Conservation (phyloP, 192 early-diverging fungal genomes). For the Dispira parvispora region DNA sequence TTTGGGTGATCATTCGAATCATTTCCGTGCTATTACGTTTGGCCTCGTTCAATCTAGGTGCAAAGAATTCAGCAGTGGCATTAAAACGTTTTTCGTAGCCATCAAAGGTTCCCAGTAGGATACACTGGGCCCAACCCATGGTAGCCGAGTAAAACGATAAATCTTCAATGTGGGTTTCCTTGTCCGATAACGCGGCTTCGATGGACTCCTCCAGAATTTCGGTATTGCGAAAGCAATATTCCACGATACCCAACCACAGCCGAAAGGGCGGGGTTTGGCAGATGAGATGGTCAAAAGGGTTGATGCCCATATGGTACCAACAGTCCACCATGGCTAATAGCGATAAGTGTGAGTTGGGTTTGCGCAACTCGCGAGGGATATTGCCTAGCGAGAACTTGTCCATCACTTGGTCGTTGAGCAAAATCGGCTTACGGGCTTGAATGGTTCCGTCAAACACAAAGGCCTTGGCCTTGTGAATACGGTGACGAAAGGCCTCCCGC, state of each 20-base stretch:
- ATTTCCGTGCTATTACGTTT: constrained; percentile 35
- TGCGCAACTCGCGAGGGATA: constrained; percentile 48
- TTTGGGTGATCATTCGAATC: constrained; percentile 14
- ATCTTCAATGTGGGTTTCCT: constrained; percentile 61
- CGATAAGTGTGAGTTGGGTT: constrained; percentile 85
- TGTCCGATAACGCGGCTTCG: constrained; percentile 55
- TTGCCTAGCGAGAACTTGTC: constrained; percentile 77
- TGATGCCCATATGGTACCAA: constrained; percentile 69
- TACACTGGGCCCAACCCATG: constrained; percentile 84
- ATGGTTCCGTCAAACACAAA: constrained; percentile 70
- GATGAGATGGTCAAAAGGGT: constrained; percentile 87
- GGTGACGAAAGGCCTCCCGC: constrained; percentile 50
- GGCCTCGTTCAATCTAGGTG: constrained; percentile 36
- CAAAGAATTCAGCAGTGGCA: constrained; percentile 67
- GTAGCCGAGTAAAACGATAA: constrained; percentile 69
- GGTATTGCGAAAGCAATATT: constrained; percentile 73
- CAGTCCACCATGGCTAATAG: constrained; percentile 87
- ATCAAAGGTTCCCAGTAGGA: constrained; percentile 63
- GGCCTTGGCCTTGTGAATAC: constrained; percentile 51
- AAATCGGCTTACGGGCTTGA: constrained; percentile 39
- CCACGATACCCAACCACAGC: constrained; percentile 86
- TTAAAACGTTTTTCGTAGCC: constrained; percentile 75
- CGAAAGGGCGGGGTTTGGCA: constrained; percentile 93
- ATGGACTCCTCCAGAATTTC: constrained; percentile 79
- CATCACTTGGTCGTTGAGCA: constrained; percentile 63